Evolutionary conservation across 768 basidiomycete species (phyloP).

Genomic region (Russula vinacea): DNA sequence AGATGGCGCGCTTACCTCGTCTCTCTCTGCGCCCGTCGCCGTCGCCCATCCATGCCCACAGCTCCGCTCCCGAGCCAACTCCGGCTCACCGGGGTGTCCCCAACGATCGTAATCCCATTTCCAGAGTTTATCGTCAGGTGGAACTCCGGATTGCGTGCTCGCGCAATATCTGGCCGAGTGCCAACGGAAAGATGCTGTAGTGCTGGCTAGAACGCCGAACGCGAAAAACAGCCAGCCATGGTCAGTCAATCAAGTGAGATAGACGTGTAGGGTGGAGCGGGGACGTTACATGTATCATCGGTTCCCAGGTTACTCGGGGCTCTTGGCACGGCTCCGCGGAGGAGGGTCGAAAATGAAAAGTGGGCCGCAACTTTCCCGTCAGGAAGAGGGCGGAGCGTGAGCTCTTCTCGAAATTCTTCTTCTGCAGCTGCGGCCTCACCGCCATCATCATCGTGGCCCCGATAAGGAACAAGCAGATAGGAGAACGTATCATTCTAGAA

Average conservation of each 20-base stretch:
- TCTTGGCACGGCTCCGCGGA: conserved; percentile 53
- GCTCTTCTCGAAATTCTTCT: conserved; percentile 49
- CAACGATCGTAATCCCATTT: conserved; percentile 86
- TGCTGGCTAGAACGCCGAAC: conserved; percentile 68
- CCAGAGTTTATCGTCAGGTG: conserved; percentile 86
- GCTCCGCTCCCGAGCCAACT: conserved; percentile 82
- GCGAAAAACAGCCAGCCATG: no score
- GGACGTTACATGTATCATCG: conserved; percentile 44
- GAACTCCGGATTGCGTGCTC: conserved; percentile 85
- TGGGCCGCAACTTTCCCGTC: conserved; percentile 81
- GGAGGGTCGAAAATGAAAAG: conserved; percentile 74
- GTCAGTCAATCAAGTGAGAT: background rate
- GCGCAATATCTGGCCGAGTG: conserved; percentile 81
- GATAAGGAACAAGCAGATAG: conserved; percentile 4
- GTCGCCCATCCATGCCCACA: conserved; percentile 91
- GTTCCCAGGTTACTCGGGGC: conserved; percentile 48
- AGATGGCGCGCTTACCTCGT: conserved; percentile 44
- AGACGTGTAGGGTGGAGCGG: conserved; percentile 31
- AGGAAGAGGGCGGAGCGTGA: conserved; percentile 57
- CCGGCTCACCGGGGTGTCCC: conserved; percentile 75
- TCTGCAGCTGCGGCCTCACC: background rate
- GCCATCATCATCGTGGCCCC: background rate
- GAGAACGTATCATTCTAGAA: conserved; percentile 14
- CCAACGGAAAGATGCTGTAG: conserved; percentile 81
- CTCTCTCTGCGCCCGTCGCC: conserved; percentile 39